These are phyloP conservation scores for Rosa lucieae DNA, from an alignment of 306 rosid species.

Conservation along the genomic window DNA sequence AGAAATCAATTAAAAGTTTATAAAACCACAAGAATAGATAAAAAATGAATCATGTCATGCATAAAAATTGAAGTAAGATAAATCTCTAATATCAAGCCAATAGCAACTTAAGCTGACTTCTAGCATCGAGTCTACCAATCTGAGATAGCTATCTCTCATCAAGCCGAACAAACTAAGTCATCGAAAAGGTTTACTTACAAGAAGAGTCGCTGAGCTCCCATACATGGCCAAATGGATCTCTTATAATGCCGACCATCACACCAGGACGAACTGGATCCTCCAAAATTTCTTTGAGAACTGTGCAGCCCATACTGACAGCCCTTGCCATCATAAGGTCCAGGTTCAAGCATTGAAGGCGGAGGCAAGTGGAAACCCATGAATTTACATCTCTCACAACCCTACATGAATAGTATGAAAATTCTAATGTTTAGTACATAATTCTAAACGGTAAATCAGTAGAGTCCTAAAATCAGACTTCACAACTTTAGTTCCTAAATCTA, in stretches of 20 bases:
- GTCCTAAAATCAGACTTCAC: too few species aligned
- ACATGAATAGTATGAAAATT: too few species aligned
- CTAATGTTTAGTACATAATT: too few species aligned
- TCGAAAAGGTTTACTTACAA: neutral
- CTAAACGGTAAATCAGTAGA: too few species aligned
- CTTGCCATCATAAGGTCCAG: neutral
- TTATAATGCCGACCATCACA: neutral
- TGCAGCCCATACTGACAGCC: neutral
- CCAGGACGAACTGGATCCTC: neutral
- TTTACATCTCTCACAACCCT: too few species aligned
- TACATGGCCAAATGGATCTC: neutral
- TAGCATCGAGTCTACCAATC: too few species aligned
- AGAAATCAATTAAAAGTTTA: neutral
- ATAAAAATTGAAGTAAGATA: neutral
- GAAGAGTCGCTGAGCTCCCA: neutral
- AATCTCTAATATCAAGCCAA: neutral
- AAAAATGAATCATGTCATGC: neutral
- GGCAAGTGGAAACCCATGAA: too few species aligned
- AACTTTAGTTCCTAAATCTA: too few species aligned
- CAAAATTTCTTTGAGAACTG: neutral
- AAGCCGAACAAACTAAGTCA: neutral
- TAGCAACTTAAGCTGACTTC: too few species aligned
- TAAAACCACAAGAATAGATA: neutral
- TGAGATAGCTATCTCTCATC: neutral
- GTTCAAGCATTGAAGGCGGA: neutral